Evolutionary conservation across 352 stramenopile species (phyloP), one percentile per base, ranked within the genome.

Genomic region (Phytopythium chamaehyphon): DNA sequence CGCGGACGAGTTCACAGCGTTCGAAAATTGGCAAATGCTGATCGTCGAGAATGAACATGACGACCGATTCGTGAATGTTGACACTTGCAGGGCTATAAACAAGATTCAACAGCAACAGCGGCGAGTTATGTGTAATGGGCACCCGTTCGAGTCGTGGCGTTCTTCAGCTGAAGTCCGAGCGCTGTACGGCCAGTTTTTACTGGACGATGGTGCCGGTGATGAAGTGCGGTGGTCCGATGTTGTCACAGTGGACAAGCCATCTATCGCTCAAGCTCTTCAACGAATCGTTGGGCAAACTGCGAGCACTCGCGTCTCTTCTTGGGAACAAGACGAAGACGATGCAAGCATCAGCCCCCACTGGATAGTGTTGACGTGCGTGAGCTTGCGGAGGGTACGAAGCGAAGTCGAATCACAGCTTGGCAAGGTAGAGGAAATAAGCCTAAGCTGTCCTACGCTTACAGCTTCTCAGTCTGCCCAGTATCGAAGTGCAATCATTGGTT

Each of bases 381-480:
- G 66, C 3, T 66, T 94, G 26, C 68, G 83, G 16, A 76, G 83
- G 36, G 69, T 89, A 1, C 79, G 83, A 1, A 87, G 71, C 36
- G 79, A 94, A 43, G 79, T 90, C n/a, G 81, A 94, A 47, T 36
- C 69, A 8, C 63, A 94, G 40, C 51, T 94, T 12, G 77, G 83
- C 39, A 92, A 92, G 39, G 66, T 94, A 15, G 82, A 94, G 59
- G 83, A 94, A 57, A 75, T 86, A 26, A 94, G 79, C 46, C 40
- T 94, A n/a, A 73, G 71, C 18, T 91, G 77, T 28, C 47, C 69
- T 44, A 45, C 46, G 11, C 59, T 81, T 33, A 82, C 61, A 35
- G 18, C 48, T 9, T 86, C 77, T 0, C 83, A 94, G 56, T 60
- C 51, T 22, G 69, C 62, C 1, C 82, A 92, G 57, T 94, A 94